Evolutionary conservation across 2,329 filamentous ascomycete genomes (phyloP), one percentile per base, ranked within the genome.

Genomic region (Sporothrix schenckii): DNA sequence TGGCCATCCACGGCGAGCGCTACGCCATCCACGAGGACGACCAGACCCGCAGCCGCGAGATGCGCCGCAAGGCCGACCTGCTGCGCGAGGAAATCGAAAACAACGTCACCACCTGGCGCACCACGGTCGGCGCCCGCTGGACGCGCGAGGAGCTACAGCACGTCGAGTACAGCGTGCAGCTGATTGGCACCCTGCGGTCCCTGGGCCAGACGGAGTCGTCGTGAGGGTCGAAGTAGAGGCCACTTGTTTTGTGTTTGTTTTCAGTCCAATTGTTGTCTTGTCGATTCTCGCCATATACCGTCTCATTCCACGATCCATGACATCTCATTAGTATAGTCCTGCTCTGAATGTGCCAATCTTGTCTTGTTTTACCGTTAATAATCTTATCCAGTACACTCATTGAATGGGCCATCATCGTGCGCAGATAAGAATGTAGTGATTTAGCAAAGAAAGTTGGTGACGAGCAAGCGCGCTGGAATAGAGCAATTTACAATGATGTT

Each of bases 11-110:
- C 68, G 60, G 68, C 52, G 41, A 65, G n/a, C 69, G 71, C 41
- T 72, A 67, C 44, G 68, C 70, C 61, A 14, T 49, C 14, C n/a
- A 72, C 61, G 24, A 65, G 13, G 66, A 65, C 27, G 61, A 69
- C 56, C 13, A 49, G 50, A n/a, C 9, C 16, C 21, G 30, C 58
- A 60, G 69, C 47, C 24, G 16, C 7, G 24, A 39, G n/a, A 44
- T 47, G 54, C 72, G 69, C 19, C 30, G 27, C 58, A 66, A 68
- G 68, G 69, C 66, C 4, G 66, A 73, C 24, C 30, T 70, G 21
- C 66, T 72, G 67, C 65, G 71, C 65, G 50, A 27, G 16, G 71
- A 71, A 24, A 71, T 72, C 24, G 71, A 72, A 39, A 27, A 66
- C 53, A 67, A 49, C 44, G 54, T 72, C 11, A 13, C 10, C 39